Evolutionary conservation across 106 monocot species (phyloP).

Genomic region (Iris macrosiphon): DNA sequence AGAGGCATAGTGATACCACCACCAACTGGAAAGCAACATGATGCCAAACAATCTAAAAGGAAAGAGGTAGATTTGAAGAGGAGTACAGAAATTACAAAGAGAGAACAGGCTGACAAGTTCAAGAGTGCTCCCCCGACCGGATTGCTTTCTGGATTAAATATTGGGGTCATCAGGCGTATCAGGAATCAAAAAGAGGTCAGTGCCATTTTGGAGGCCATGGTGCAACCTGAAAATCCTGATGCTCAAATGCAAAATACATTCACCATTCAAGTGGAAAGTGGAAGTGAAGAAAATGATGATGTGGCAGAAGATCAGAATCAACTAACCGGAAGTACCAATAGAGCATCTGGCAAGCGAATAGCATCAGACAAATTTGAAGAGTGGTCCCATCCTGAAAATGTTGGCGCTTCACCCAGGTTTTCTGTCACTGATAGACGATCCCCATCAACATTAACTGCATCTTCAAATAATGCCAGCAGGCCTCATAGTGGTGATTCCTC

Average conservation of each 20-base stretch:
- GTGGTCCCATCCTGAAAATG: not conserved
- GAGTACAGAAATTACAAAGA: not conserved
- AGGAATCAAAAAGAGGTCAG: conserved; percentile 6
- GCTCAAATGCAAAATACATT: not conserved
- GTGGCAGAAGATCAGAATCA: not conserved
- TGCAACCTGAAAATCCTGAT: not conserved
- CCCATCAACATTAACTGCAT: not conserved
- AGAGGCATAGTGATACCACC: no score
- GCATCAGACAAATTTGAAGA: not conserved
- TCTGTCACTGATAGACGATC: not conserved
- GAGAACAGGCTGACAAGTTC: not conserved
- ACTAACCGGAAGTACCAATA: no score
- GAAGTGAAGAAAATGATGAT: not conserved
- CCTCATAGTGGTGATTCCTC: not conserved
- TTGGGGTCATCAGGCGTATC: conserved; percentile 9
- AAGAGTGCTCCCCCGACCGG: conserved; percentile 8
- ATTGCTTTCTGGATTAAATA: conserved; percentile 9
- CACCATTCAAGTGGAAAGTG: not conserved
- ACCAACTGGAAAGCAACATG: no score
- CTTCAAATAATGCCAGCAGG: not conserved
- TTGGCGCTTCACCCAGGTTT: not conserved
- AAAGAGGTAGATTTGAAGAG: not conserved
- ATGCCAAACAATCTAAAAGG: no score
- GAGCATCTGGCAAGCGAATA: not conserved
- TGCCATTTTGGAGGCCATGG: conserved; percentile 12